phyloP scores from a whole-genome alignment of 1,139 yeast genomes.

The Hyphopichia wangnamkhiaoensis region DNA sequence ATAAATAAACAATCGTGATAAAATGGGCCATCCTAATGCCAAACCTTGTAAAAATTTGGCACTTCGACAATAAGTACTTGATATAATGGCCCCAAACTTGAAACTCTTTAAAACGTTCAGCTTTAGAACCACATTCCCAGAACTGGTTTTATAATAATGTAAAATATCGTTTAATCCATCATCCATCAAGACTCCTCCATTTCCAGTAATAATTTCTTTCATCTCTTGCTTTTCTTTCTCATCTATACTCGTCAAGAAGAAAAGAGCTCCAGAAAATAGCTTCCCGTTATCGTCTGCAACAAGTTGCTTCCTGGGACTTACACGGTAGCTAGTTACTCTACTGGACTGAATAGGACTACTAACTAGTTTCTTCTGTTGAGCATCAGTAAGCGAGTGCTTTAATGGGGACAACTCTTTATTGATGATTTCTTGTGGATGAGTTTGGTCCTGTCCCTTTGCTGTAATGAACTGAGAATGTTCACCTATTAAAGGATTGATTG shows the following conservation, averaged over 20 bases:
- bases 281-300: constrained; percentile 5
- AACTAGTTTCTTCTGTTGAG: too few species aligned
- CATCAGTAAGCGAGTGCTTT: too few species aligned
- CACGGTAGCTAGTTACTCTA: constrained; percentile 3
- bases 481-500: neutral
- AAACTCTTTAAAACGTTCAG: constrained; percentile 19
- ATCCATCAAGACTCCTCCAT: constrained; percentile 58
- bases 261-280: constrained; percentile 27
- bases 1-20: constrained; percentile 61
- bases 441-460: neutral
- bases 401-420: too few species aligned
- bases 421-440: too few species aligned
- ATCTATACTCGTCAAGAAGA: constrained; percentile 40
- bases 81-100: constrained; percentile 65
- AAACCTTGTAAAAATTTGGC: constrained; percentile 79
- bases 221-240: constrained; percentile 39
- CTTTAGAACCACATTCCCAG: constrained; percentile 14
- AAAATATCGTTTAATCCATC: constrained; percentile 45
- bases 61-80: constrained; percentile 61
- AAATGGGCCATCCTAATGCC: constrained; percentile 89
- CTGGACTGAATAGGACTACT: neutral
- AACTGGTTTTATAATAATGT: constrained; percentile 13
- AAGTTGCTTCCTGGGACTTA: constrained; percentile 7
- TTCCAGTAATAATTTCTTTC: constrained; percentile 33
- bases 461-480: neutral